These are phyloP conservation scores for Grammothele lineata DNA, from an alignment of 768 basidiomycete species.

Conservation along the genomic window DNA sequence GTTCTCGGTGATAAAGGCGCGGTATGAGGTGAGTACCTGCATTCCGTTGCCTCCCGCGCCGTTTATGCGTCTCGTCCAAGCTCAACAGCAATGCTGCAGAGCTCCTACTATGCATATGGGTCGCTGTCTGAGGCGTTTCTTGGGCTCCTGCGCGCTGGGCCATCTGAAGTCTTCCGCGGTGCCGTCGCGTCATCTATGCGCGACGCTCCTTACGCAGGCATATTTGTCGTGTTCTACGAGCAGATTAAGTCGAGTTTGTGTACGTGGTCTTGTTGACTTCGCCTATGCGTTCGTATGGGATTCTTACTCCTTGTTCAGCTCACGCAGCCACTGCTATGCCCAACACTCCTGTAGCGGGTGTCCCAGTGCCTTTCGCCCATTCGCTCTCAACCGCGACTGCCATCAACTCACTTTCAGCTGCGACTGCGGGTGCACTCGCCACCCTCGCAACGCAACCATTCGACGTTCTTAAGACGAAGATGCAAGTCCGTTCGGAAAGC, in stretches of 20 bases:
- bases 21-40: conserved; percentile 70
- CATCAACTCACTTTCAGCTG: conserved; percentile 65
- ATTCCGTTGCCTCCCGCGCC: neutral
- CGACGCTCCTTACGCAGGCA: conserved; percentile 91
- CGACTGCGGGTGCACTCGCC: conserved; percentile 78
- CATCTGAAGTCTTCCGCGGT: conserved; percentile 80
- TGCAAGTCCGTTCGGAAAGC: conserved; percentile 82
- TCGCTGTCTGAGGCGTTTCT: conserved; percentile 55
- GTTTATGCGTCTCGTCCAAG: no score
- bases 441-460: conserved; percentile 89
- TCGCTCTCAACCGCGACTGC: conserved; percentile 43
- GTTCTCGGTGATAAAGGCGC: conserved; percentile 86
- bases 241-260: conserved; percentile 72
- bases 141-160: conserved; percentile 64
- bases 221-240: conserved; percentile 88
- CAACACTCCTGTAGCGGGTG: conserved; percentile 20
- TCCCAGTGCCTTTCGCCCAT: conserved; percentile 5
- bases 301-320: neutral
- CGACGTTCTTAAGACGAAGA: conserved; percentile 94
- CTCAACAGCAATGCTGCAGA: conserved; percentile 49
- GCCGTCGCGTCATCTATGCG: conserved; percentile 85
- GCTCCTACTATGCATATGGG: conserved; percentile 70
- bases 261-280: conserved; percentile 21
- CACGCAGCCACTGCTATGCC: conserved; percentile 3
- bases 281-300: no score